A percentile compares a stretch with the other conserved stretches of the same genome.
Conservation (phyloP, 2,329 filamentous ascomycete genomes). For the Curvularia eragrostidis region DNA sequence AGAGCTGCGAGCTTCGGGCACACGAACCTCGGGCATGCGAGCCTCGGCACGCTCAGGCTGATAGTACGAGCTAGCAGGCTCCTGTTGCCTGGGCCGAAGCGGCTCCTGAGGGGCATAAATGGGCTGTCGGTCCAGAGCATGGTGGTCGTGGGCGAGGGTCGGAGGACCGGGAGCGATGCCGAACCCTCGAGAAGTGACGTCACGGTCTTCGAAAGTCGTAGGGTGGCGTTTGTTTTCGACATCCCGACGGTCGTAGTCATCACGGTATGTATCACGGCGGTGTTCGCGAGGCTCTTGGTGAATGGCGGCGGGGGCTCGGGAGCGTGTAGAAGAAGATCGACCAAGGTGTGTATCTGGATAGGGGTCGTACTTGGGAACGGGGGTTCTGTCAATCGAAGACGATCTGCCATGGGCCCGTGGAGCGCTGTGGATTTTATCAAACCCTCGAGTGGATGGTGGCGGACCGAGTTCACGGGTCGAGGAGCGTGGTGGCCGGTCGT, state of each 20-base stretch:
- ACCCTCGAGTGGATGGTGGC: slow-evolving; percentile 72
- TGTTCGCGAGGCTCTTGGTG: slow-evolving; percentile 56
- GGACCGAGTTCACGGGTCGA: slow-evolving; percentile 56
- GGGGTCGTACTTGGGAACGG: slow-evolving; percentile 41
- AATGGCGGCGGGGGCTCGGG: slow-evolving; percentile 52
- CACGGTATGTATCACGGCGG: slow-evolving; percentile 50
- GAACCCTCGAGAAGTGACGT: slow-evolving; percentile 56
- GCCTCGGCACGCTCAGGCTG: slow-evolving; percentile 36
- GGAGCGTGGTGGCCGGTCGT: slow-evolving; percentile 47
- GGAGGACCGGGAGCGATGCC: slow-evolving; percentile 49
- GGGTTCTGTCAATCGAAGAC: slow-evolving; percentile 42
- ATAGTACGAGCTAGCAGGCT: slow-evolving; percentile 32
- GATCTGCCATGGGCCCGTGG: slow-evolving; percentile 35
- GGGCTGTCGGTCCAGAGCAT: slow-evolving; percentile 49
- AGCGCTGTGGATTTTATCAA: slow-evolving; percentile 68
- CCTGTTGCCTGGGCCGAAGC: slow-evolving; percentile 24
- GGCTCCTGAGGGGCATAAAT: slow-evolving; percentile 30
- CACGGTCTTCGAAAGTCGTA: slow-evolving; percentile 50
- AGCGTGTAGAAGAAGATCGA: slow-evolving; percentile 50
- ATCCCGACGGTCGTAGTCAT: slow-evolving; percentile 54
- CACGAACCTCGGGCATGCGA: slow-evolving; percentile 40
- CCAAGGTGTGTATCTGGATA: slow-evolving; percentile 48
- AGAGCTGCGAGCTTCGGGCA: slow-evolving; percentile 36
- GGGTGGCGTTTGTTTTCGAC: slow-evolving; percentile 49
- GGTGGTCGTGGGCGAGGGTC: slow-evolving; percentile 41